Evolutionary conservation across 2,329 filamentous ascomycete genomes (phyloP).

Genomic region (Penicillium fuscoglaucum): DNA sequence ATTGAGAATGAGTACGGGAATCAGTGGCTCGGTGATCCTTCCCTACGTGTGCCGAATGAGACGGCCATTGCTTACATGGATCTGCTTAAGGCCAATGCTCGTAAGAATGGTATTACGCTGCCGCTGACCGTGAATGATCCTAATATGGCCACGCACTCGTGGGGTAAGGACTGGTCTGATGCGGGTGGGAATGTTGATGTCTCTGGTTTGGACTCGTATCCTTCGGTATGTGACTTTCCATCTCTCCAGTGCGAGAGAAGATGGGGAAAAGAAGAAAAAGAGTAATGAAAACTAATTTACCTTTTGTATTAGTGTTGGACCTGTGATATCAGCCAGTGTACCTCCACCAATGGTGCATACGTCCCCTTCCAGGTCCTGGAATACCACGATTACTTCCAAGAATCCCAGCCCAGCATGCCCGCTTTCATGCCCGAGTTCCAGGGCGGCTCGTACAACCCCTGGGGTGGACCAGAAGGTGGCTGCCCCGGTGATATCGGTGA

Average conservation of each 20-base stretch:
- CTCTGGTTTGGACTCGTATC: conserved; percentile 34
- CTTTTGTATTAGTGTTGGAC: conserved; percentile 59
- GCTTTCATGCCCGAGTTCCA: conserved; percentile 62
- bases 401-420: conserved; percentile 46
- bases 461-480: conserved; percentile 60
- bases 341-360: conserved; percentile 59
- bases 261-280: not conserved
- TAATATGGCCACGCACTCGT: conserved; percentile 59
- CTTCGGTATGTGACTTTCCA: conserved; percentile 51
- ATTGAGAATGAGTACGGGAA: conserved; percentile 42
- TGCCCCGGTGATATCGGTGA: conserved; percentile 57
- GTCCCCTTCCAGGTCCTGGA: conserved; percentile 55
- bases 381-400: conserved; percentile 51
- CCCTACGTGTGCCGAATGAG: conserved; percentile 49
- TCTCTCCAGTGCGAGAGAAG: not conserved
- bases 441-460: conserved; percentile 61
- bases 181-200: conserved; percentile 49
- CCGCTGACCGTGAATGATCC: conserved; percentile 62
- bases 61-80: conserved; percentile 47
- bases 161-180: conserved; percentile 61
- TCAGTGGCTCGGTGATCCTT: conserved; percentile 36
- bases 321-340: conserved; percentile 62
- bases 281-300: conserved; percentile 36
- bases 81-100: conserved; percentile 53
- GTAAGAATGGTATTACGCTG: conserved; percentile 59